Percentiles rank a stretch among this genome's conserved stretches.
Conservation (phyloP, 768 basidiomycete species). For the Auricularia heimuer region DNA sequence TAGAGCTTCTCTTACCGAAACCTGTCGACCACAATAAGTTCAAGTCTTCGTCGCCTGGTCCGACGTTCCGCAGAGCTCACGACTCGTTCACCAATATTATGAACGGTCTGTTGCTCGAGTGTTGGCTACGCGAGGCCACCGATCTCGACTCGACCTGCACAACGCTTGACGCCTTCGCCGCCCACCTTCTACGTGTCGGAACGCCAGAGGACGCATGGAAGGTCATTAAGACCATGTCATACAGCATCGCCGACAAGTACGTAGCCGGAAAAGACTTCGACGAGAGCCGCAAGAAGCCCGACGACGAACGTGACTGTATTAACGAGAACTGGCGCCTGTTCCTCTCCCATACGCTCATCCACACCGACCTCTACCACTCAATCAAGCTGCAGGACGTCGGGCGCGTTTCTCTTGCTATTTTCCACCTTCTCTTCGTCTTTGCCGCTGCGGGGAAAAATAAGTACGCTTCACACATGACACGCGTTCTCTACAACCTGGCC, state of each 20-base stretch:
- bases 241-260: background rate
- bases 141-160: background rate
- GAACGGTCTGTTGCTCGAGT: slow-evolving; percentile 19
- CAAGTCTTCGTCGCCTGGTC: slow-evolving; percentile 12
- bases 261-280: background rate
- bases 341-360: background rate
- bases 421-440: background rate
- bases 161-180: background rate
- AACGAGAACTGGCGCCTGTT: background rate
- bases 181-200: background rate
- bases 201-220: background rate
- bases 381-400: background rate
- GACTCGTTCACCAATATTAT: slow-evolving; percentile 24
- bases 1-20: slow-evolving; percentile 16
- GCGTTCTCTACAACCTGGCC: background rate
- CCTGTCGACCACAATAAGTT: slow-evolving; percentile 22
- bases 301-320: background rate
- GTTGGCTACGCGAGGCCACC: slow-evolving; percentile 15
- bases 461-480: background rate
- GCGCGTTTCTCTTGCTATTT: background rate
- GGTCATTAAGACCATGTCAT: background rate
- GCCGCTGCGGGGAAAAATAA: background rate
- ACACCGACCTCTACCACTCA: background rate
- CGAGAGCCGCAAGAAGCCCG: background rate
- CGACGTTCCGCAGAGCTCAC: slow-evolving; percentile 28